Conservation (phyloP, 352 stramenopile genomes). For the Pilasporangium apinafurcum region DNA sequence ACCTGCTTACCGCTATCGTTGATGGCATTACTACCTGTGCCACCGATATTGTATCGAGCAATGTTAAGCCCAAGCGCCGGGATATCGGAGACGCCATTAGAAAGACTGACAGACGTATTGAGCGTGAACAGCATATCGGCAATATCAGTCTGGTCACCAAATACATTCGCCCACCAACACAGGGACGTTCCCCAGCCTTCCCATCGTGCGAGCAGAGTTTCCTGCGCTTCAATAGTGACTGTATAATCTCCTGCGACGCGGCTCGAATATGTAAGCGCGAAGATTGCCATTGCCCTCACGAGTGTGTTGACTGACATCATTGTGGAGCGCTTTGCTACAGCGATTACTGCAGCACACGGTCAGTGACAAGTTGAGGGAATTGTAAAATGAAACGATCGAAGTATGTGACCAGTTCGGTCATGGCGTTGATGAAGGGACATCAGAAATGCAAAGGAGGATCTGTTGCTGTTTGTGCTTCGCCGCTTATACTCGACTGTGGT, state of each 20-base stretch:
- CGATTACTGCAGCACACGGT: too few species aligned
- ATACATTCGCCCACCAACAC: constrained; percentile 58
- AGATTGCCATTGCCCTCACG: too few species aligned
- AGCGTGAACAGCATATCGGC: constrained; percentile 48
- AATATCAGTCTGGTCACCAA: constrained; percentile 43
- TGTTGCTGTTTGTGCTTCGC: too few species aligned
- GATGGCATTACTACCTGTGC: constrained; percentile 30
- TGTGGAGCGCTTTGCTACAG: too few species aligned
- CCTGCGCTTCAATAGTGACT: constrained; percentile 13
- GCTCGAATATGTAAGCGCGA: too few species aligned
- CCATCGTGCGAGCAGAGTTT: constrained; percentile 17
- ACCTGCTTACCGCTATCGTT: constrained; percentile 26
- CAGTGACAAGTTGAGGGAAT: too few species aligned
- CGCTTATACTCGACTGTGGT: too few species aligned
- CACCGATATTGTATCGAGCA: constrained; percentile 57
- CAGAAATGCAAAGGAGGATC: too few species aligned
- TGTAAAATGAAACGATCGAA: too few species aligned
- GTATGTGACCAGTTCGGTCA: too few species aligned
- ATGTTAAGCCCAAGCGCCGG: constrained; percentile 49
- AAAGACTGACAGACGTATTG: constrained; percentile 24
- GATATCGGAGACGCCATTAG: constrained; percentile 11
- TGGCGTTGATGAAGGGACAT: too few species aligned
- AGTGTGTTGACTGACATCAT: too few species aligned
- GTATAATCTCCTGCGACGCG: constrained; percentile 14
- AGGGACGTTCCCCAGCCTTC: constrained; percentile 60